These are phyloP conservation scores for Ophiocordyceps camponoti-rufipedis DNA, from an alignment of 2,329 filamentous ascomycete species.

Conservation along the genomic window DNA sequence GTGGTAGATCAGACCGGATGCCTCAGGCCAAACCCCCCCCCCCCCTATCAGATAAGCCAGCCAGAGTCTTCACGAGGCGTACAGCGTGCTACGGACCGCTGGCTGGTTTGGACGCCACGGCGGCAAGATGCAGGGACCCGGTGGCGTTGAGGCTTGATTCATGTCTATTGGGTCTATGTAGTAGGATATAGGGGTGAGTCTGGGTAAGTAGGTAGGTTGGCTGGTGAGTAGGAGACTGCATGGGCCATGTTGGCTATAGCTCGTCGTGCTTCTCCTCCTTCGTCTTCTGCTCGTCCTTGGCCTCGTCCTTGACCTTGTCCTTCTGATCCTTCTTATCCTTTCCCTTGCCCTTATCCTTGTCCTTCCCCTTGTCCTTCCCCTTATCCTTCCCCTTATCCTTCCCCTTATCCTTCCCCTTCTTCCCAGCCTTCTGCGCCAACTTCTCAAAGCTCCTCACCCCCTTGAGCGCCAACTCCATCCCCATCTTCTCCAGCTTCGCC, in stretches of 20 bases:
- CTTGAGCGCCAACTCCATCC: conserved; percentile 53
- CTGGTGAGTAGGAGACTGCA: background rate
- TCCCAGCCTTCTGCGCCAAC: conserved; percentile 20
- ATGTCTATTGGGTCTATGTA: too few relatives aligned
- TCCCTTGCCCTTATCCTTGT: conserved; percentile 8
- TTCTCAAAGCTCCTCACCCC: conserved; percentile 32
- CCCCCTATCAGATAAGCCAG: too few relatives aligned
- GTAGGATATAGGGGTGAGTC: too few relatives aligned
- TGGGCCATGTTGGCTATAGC: conserved; percentile 9
- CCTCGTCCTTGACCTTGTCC: background rate
- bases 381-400: conserved; percentile 8
- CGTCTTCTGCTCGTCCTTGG: conserved; percentile 12
- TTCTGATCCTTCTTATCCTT: conserved; percentile 15
- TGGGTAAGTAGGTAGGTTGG: too few relatives aligned
- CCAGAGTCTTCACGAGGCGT: too few relatives aligned
- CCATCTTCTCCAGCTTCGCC: conserved; percentile 52
- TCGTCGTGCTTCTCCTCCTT: conserved; percentile 7
- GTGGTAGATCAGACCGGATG: too few relatives aligned
- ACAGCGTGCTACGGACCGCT: too few relatives aligned
- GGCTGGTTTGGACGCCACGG: too few relatives aligned
- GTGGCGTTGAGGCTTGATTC: too few relatives aligned
- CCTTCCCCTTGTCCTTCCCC: conserved; percentile 9
- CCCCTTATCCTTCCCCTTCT: conserved; percentile 19
- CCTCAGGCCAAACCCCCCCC: too few relatives aligned
- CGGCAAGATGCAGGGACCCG: too few relatives aligned